A percentile compares a stretch with the other conserved stretches of the same genome.
These are phyloP conservation scores for Phlebiopsis gigantea DNA, from an alignment of 768 basidiomycete genomes.

Conservation along the genomic window DNA sequence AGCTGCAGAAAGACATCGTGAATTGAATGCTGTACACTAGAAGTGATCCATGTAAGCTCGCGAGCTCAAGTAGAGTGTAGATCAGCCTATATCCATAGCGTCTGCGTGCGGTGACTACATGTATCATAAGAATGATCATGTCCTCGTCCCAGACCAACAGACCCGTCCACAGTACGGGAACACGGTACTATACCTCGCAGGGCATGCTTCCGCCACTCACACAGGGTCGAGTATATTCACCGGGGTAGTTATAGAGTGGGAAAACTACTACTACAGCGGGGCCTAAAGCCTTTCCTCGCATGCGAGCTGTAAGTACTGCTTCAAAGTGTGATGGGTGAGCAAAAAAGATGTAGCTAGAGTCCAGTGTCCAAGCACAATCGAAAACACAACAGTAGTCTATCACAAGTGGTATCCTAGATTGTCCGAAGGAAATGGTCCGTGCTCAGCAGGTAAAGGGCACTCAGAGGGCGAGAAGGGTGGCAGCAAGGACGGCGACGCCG, in stretches of 20 bases:
- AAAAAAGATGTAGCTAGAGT: background rate
- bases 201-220: too few relatives aligned
- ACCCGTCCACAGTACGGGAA: too few relatives aligned
- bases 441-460: background rate
- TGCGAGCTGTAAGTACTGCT: constrained; percentile 19
- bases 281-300: constrained; percentile 26
- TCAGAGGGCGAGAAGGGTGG: constrained; percentile 31
- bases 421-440: background rate
- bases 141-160: too few relatives aligned
- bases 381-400: constrained; percentile 1
- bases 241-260: background rate
- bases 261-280: constrained; percentile 1
- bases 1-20: background rate
- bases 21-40: background rate
- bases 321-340: constrained; percentile 11
- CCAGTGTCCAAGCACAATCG: constrained; percentile 1
- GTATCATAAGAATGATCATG: too few relatives aligned
- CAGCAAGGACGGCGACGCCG: constrained; percentile 44
- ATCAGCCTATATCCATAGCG: too few relatives aligned
- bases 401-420: background rate
- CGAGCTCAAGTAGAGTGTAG: too few relatives aligned
- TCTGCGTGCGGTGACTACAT: too few relatives aligned
- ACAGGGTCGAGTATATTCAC: too few relatives aligned
- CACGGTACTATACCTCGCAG: too few relatives aligned
- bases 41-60: too few relatives aligned